These are phyloP conservation scores for Lecanicillium sp. DNA, from an alignment of 2,329 filamentous ascomycete genomes.

Conservation along the genomic window DNA sequence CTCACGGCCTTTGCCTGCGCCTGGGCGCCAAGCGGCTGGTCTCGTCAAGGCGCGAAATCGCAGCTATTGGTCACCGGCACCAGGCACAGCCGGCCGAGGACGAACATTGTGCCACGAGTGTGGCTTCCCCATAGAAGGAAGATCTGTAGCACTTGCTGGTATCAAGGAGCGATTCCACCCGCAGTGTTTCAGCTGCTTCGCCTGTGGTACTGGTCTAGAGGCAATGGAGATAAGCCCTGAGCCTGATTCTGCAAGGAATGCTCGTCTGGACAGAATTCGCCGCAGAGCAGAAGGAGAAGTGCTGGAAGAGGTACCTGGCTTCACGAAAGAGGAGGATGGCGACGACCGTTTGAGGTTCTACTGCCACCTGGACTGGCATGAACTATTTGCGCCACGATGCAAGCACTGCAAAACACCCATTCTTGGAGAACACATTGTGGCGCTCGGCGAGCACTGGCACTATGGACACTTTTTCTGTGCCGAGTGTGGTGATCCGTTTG, in stretches of 20 bases:
- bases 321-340: conserved; percentile 61
- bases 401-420: conserved; percentile 96
- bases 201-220: conserved; percentile 81
- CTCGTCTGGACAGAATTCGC: conserved; percentile 65
- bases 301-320: conserved; percentile 52
- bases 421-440: conserved; percentile 87
- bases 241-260: conserved; percentile 61
- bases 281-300: conserved; percentile 50
- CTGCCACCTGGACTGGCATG: conserved; percentile 98
- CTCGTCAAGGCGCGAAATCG: conserved; percentile 12
- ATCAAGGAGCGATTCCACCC: conserved; percentile 75
- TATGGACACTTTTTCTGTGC: conserved; percentile 98
- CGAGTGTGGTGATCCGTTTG: conserved; percentile 95
- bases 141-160: conserved; percentile 77
- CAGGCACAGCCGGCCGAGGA: conserved; percentile 35
- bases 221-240: conserved; percentile 95
- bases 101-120: conserved; percentile 81
- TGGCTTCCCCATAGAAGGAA: conserved; percentile 74
- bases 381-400: conserved; percentile 84
- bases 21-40: conserved; percentile 27
- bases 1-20: conserved; percentile 39
- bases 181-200: conserved; percentile 82
- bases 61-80: conserved; percentile 53
- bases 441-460: conserved; percentile 93
- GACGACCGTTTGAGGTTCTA: conserved; percentile 76